Evolutionary conservation across 2,329 filamentous ascomycete genomes (phyloP).

Genomic region (Colletotrichum melonis): DNA sequence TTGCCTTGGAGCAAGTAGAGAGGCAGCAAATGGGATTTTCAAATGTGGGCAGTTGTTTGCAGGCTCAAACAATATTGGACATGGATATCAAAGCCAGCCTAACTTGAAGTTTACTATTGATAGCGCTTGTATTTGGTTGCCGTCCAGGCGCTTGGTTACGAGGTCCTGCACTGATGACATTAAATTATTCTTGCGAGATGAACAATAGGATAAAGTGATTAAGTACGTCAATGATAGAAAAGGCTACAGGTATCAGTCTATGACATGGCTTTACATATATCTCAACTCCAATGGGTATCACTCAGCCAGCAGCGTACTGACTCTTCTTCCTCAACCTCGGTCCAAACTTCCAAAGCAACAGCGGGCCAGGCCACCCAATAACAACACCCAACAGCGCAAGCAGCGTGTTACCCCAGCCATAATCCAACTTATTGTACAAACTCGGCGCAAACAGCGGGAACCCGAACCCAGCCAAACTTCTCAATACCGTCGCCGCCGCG

Average conservation of each 20-base stretch:
- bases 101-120: too few species aligned
- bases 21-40: too few species aligned
- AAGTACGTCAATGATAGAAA: neutral
- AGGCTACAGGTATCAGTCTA: neutral
- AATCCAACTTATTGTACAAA: conserved; percentile 56
- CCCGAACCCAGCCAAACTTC: conserved; percentile 61
- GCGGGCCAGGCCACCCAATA: conserved; percentile 53
- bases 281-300: neutral
- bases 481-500: conserved; percentile 55
- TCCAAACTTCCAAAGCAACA: conserved; percentile 58
- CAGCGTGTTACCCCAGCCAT: conserved; percentile 55
- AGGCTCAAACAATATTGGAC: too few species aligned
- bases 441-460: conserved; percentile 62
- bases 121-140: too few species aligned
- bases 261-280: neutral
- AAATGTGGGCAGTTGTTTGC: too few species aligned
- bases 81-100: too few species aligned
- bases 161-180: too few species aligned
- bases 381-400: conserved; percentile 56
- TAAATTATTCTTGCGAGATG: too few species aligned
- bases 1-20: too few species aligned
- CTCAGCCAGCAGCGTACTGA: conserved; percentile 30
- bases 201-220: neutral
- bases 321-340: conserved; percentile 46
- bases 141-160: too few species aligned